Conservation (phyloP, 257 asterid species). For the Cynanchum wilfordii region DNA sequence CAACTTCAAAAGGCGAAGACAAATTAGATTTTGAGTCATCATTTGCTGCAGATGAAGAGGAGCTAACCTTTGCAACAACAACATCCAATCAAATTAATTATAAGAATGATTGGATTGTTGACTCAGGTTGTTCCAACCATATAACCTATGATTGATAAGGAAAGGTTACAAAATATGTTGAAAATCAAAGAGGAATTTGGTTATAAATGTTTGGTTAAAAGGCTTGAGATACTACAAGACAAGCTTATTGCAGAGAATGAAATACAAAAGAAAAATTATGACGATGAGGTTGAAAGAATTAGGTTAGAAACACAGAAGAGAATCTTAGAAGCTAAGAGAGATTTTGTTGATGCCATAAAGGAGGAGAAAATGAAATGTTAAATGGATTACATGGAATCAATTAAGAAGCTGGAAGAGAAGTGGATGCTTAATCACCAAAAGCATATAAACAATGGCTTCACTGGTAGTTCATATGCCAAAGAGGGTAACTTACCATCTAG, state of each 20-base stretch:
- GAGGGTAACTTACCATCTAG: constrained; percentile 44
- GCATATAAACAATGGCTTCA: constrained; percentile 41
- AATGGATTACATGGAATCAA: constrained; percentile 96
- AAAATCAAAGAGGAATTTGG: constrained; percentile 88
- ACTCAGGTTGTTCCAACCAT: no score
- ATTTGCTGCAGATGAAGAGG: no score
- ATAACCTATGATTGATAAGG: no score
- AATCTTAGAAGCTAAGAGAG: constrained; percentile 76
- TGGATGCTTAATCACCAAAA: constrained; percentile 79
- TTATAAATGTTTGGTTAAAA: constrained; percentile 79
- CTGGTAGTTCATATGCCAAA: constrained; percentile 19
- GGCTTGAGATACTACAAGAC: constrained; percentile 87
- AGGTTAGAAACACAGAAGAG: constrained; percentile 79
- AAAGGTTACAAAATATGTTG: no score
- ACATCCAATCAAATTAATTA: no score
- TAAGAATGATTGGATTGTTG: no score
- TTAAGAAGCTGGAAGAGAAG: constrained; percentile 94
- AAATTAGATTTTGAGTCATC: no score
- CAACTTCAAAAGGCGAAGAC: no score
- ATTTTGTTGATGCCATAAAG: constrained; percentile 71
- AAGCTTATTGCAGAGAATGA: constrained; percentile 86
- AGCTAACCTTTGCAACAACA: no score
- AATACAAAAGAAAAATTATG: constrained; percentile 71
- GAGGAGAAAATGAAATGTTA: constrained; percentile 95
- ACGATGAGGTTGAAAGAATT: constrained; percentile 79